phyloP scores from a whole-genome alignment of 2,329 filamentous ascomycete genomes.

The Colletotrichum sp. region DNA sequence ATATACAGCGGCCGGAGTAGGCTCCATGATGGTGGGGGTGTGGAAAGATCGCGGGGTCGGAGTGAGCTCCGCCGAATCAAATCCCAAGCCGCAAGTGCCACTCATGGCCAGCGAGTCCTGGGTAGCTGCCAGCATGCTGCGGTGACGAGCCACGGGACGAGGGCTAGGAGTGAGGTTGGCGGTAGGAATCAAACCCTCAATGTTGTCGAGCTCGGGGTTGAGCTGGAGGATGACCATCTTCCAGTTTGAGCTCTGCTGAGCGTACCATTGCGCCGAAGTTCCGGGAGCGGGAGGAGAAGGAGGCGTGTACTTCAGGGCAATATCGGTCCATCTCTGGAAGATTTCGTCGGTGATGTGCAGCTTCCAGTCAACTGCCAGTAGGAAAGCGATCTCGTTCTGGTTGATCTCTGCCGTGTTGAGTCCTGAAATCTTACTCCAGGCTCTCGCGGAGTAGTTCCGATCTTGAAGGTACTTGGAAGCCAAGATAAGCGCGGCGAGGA shows the following conservation, averaged over 20 bases:
- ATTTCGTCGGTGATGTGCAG: conserved; percentile 89
- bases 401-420: conserved; percentile 93
- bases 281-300: conserved; percentile 62
- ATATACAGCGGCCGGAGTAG: conserved; percentile 45
- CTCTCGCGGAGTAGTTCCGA: conserved; percentile 94
- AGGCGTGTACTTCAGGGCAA: conserved; percentile 85
- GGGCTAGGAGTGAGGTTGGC: conserved; percentile 36
- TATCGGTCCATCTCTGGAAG: conserved; percentile 93
- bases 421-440: conserved; percentile 99
- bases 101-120: conserved; percentile 35
- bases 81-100: conserved; percentile 28
- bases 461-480: conserved; percentile 99
- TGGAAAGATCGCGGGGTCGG: conserved; percentile 45
- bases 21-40: conserved; percentile 56
- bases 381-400: conserved; percentile 92
- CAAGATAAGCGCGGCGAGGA: conserved; percentile 90
- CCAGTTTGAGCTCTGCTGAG: conserved; percentile 60
- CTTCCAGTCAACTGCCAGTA: conserved; percentile 90
- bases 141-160: conserved; percentile 40
- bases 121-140: conserved; percentile 49
- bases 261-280: conserved; percentile 42
- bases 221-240: conserved; percentile 62
- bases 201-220: conserved; percentile 63
- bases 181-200: conserved; percentile 54
- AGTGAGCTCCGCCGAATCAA: conserved; percentile 44